Conservation (phyloP, 129 eudicot species). For the Artemisia argyi region DNA sequence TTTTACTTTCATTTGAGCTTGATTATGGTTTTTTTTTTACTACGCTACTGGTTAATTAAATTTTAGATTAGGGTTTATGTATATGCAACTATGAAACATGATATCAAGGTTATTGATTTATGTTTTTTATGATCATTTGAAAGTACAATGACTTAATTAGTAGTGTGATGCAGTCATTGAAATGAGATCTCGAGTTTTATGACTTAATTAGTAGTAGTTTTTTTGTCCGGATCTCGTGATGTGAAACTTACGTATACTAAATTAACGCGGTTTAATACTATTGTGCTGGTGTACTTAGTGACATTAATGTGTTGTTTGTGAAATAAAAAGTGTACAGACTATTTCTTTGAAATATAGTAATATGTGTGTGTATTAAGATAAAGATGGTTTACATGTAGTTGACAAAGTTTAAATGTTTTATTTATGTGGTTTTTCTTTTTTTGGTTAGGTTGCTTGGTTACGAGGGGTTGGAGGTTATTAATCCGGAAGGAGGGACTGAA, state of each 20-base stretch:
- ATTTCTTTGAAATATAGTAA: too few relatives aligned
- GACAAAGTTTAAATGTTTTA: background rate
- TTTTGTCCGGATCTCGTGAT: slow-evolving; percentile 3
- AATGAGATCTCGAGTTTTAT: background rate
- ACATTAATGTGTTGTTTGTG: background rate
- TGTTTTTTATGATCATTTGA: background rate
- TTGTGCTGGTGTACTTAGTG: too few relatives aligned
- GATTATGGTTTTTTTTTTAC: slow-evolving; percentile 14
- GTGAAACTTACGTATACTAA: too few relatives aligned
- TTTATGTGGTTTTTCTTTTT: slow-evolving; percentile 14
- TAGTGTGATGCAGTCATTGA: too few relatives aligned
- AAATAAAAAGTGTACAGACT: too few relatives aligned
- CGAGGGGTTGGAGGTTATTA: slow-evolving; percentile 82
- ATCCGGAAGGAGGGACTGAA: slow-evolving; percentile 86
- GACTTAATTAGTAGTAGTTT: too few relatives aligned
- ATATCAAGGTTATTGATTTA: background rate
- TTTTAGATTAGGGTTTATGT: background rate
- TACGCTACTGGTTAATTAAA: background rate
- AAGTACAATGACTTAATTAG: too few relatives aligned
- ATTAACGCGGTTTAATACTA: too few relatives aligned
- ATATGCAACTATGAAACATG: background rate
- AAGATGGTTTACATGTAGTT: background rate
- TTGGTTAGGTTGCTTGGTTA: slow-evolving; percentile 55
- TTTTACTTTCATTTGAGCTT: slow-evolving; percentile 14
- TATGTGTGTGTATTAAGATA: background rate